Percentiles rank a stretch among this genome's conserved stretches.
Evolutionary conservation across 495 filamentous ascomycete genomes (phyloP).

Genomic region (Staphylotrichum longicolle): DNA sequence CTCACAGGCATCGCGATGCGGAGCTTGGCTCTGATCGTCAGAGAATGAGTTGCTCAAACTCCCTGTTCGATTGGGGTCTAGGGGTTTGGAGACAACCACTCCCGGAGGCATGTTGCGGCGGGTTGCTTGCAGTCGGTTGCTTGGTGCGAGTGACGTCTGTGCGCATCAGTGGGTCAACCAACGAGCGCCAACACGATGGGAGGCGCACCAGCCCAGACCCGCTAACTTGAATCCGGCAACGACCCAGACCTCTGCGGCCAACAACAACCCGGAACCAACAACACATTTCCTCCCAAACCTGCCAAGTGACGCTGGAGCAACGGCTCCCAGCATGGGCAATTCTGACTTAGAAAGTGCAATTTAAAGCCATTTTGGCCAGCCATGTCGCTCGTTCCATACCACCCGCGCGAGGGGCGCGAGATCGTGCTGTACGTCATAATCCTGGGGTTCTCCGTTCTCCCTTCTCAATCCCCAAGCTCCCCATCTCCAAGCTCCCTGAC

Average conservation of each 20-base stretch:
- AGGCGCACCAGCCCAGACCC: not conserved
- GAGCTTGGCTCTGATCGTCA: too few relatives aligned
- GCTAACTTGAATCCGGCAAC: not conserved
- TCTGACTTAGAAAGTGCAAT: constrained; percentile 7
- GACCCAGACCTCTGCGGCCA: not conserved
- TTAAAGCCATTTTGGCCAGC: constrained; percentile 15
- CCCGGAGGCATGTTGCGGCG: too few relatives aligned
- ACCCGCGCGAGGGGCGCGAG: constrained; percentile 58
- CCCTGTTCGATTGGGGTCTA: too few relatives aligned
- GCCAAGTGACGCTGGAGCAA: not conserved
- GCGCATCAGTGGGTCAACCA: not conserved
- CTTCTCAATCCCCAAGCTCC: too few relatives aligned
- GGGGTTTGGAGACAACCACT: too few relatives aligned
- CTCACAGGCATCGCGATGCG: too few relatives aligned
- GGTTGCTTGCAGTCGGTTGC: too few relatives aligned
- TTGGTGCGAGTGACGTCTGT: constrained; percentile 1
- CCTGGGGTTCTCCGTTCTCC: too few relatives aligned
- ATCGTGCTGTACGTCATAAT: constrained; percentile 58
- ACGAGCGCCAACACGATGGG: too few relatives aligned
- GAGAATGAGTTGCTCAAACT: too few relatives aligned
- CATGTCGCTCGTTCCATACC: constrained; percentile 67
- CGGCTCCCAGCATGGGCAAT: constrained; percentile 20
- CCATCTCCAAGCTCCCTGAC: too few relatives aligned
- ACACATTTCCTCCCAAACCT: too few relatives aligned
- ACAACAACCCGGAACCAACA: not conserved